Evolutionary conservation across 2,329 filamentous ascomycete species (phyloP).

Genomic region (Monosporascus cannonballus): DNA sequence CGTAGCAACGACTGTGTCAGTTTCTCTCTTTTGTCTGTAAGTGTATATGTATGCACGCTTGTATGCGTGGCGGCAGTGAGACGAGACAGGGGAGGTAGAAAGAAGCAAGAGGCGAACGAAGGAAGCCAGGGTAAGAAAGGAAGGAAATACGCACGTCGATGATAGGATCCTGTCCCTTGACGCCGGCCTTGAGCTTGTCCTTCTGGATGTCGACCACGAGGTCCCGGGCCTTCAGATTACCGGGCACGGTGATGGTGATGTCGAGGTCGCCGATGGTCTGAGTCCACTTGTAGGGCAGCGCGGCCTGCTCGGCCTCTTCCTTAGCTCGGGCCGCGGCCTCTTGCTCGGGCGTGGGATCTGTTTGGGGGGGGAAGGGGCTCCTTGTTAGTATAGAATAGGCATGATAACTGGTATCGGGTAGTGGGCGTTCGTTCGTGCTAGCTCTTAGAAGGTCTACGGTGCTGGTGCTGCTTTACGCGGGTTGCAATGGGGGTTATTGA

Average conservation of each 20-base stretch:
- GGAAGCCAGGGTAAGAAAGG: not conserved
- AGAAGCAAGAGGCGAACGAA: not conserved
- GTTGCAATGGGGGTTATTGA: not conserved
- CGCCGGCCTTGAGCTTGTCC: conserved; percentile 66
- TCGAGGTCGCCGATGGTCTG: conserved; percentile 89
- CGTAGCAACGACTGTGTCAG: too few species aligned
- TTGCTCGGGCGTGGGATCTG: conserved; percentile 50
- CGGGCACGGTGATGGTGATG: conserved; percentile 69
- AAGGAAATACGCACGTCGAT: conserved; percentile 56
- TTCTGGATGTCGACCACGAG: conserved; percentile 79
- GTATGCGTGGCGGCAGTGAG: not conserved
- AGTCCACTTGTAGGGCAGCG: conserved; percentile 94
- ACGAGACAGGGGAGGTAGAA: not conserved
- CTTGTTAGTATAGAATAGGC: too few species aligned
- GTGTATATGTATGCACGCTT: not conserved
- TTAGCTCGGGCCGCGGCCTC: conserved; percentile 56
- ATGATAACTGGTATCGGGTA: too few species aligned
- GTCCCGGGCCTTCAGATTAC: conserved; percentile 78
- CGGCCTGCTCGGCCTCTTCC: conserved; percentile 81
- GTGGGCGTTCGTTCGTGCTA: too few species aligned
- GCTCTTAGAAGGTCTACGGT: too few species aligned
- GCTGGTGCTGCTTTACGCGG: too few species aligned
- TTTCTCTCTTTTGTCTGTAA: not conserved
- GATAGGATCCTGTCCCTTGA: conserved; percentile 85
- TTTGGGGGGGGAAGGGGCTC: not conserved